phyloP scores from a whole-genome alignment of 352 stramenopile species.

The Pythium periplocum region DNA sequence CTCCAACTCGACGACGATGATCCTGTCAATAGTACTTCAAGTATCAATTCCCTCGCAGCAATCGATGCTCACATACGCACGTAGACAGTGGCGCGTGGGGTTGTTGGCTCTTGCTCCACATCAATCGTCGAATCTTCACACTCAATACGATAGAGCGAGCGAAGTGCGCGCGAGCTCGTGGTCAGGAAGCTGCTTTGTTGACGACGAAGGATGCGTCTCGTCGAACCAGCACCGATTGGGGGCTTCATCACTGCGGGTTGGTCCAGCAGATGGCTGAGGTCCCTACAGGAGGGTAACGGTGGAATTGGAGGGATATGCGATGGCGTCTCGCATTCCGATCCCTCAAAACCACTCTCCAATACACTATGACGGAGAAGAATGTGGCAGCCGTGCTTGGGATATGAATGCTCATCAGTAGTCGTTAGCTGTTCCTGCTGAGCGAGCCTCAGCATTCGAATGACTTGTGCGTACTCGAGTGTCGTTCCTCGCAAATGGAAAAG shows the following conservation, averaged over 20 bases:
- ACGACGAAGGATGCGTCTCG: slow-evolving; percentile 9
- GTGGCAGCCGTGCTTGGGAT: too few relatives aligned
- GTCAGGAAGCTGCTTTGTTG: slow-evolving; percentile 26
- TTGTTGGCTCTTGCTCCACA: background rate
- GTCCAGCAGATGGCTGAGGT: slow-evolving; percentile 1
- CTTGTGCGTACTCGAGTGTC: slow-evolving; percentile 39
- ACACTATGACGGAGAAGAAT: too few relatives aligned
- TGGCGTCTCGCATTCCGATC: too few relatives aligned
- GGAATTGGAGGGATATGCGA: too few relatives aligned
- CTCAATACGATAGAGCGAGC: slow-evolving; percentile 22
- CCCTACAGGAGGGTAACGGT: too few relatives aligned
- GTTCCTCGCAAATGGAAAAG: slow-evolving; percentile 38
- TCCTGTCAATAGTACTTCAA: too few relatives aligned
- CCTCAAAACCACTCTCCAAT: too few relatives aligned
- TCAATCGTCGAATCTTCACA: slow-evolving; percentile 2
- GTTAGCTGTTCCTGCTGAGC: slow-evolving; percentile 13
- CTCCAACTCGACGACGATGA: too few relatives aligned
- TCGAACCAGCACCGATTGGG: too few relatives aligned
- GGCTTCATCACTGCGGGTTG: too few relatives aligned
- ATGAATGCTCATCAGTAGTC: too few relatives aligned
- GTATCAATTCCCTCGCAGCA: too few relatives aligned
- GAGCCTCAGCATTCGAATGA: slow-evolving; percentile 31
- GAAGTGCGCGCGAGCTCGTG: slow-evolving; percentile 23
- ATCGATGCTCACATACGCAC: slow-evolving; percentile 9
- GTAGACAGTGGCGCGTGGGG: slow-evolving; percentile 6